These are phyloP conservation scores for Floccularia luteovirens DNA, from an alignment of 768 basidiomycete genomes.

Conservation along the genomic window DNA sequence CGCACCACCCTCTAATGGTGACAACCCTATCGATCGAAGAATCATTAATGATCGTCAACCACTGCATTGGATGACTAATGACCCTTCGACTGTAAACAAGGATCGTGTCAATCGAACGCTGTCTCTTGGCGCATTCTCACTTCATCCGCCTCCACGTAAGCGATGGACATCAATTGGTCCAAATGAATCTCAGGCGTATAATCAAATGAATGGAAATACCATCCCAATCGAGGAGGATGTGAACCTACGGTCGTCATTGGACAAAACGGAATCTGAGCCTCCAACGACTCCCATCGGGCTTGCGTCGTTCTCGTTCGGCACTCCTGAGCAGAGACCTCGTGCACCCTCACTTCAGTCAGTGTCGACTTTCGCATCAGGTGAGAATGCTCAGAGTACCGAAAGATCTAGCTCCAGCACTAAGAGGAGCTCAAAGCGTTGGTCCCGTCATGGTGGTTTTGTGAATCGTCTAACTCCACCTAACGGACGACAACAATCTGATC, in stretches of 20 bases:
- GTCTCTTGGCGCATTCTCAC: slow-evolving; percentile 25
- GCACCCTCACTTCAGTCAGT: slow-evolving; percentile 36
- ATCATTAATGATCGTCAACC: slow-evolving; percentile 17
- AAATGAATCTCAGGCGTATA: slow-evolving; percentile 8
- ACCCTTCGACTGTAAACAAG: slow-evolving; percentile 16
- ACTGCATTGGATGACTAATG: slow-evolving; percentile 19
- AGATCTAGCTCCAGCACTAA: slow-evolving; percentile 29
- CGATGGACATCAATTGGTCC: slow-evolving; percentile 32
- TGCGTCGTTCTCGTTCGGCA: slow-evolving; percentile 23
- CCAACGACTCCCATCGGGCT: slow-evolving; percentile 15
- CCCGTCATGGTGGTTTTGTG: slow-evolving; percentile 42
- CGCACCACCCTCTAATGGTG: slow-evolving; percentile 19
- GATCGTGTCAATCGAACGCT: slow-evolving; percentile 23
- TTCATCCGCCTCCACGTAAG: slow-evolving; percentile 44
- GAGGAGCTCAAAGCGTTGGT: slow-evolving; percentile 40
- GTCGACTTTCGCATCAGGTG: slow-evolving; percentile 35
- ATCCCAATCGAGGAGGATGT: too few species aligned
- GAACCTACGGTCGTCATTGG: slow-evolving; percentile 10
- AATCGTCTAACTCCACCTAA: slow-evolving; percentile 48
- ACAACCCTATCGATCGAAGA: slow-evolving; percentile 28
- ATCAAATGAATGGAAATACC: too few species aligned
- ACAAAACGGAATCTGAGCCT: slow-evolving; percentile 16
- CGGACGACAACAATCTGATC: slow-evolving; percentile 49
- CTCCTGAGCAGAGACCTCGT: slow-evolving; percentile 29
- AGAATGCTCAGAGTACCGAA: slow-evolving; percentile 22